These are phyloP conservation scores for Tausonia pullulans DNA, from an alignment of 1,284 basidiomycete species.

Conservation along the genomic window DNA sequence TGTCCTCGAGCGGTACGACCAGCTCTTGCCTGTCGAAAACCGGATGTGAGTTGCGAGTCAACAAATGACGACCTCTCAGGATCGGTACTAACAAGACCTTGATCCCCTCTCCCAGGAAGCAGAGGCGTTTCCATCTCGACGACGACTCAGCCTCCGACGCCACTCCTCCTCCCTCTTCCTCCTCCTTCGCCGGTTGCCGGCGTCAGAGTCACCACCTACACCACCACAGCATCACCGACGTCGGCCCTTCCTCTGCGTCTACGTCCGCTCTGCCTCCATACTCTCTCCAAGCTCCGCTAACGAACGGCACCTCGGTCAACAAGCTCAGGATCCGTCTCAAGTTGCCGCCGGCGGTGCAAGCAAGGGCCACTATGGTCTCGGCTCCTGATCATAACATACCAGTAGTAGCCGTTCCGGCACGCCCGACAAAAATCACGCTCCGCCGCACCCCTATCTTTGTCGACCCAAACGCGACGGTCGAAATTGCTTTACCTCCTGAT, in stretches of 20 bases:
- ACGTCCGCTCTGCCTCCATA: no score
- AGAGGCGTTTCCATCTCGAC: not conserved
- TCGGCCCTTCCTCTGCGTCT: not conserved
- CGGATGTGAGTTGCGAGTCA: not conserved
- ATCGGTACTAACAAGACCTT: not conserved
- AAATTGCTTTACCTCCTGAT: no score
- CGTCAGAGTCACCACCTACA: no score
- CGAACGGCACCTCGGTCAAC: not conserved
- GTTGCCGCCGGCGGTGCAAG: no score
- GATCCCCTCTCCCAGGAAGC: not conserved
- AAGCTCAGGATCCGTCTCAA: not conserved
- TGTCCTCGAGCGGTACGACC: slow-evolving; percentile 9
- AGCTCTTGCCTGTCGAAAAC: slow-evolving; percentile 6
- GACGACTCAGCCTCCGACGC: slow-evolving; percentile 4
- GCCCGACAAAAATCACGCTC: no score
- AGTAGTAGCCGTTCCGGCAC: no score
- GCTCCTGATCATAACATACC: no score
- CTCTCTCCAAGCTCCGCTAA: no score
- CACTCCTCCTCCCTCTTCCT: not conserved
- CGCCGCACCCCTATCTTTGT: no score
- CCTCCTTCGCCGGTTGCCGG: not conserved
- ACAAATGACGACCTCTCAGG: not conserved
- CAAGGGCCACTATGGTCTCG: no score
- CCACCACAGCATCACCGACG: not conserved
- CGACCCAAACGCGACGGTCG: no score